Evolutionary conservation across 2,329 filamentous ascomycete genomes (phyloP).

Genomic region (Aspergillus intermedius): DNA sequence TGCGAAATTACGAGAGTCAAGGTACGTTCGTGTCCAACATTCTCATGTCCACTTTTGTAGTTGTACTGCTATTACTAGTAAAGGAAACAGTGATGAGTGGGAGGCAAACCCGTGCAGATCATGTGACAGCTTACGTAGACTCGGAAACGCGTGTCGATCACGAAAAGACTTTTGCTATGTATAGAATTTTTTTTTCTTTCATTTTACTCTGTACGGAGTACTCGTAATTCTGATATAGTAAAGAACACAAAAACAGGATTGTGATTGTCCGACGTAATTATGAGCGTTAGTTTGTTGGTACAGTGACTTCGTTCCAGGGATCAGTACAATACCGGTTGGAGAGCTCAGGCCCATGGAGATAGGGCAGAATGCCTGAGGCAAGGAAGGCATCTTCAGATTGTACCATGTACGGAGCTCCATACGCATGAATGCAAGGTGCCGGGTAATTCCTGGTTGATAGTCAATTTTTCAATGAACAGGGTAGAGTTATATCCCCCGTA

Average conservation of each 20-base stretch:
- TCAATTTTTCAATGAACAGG: no score
- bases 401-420: no score
- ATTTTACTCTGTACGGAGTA: background rate
- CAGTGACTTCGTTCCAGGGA: no score
- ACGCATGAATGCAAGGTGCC: background rate
- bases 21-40: background rate
- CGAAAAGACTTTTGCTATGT: background rate
- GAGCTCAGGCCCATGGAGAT: background rate
- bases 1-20: background rate
- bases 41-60: no score
- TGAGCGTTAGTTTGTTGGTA: no score
- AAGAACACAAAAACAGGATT: background rate
- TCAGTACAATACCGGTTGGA: background rate
- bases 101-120: background rate
- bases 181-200: background rate
- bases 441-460: no score
- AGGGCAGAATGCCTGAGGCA: background rate
- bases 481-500: no score
- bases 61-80: background rate
- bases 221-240: background rate
- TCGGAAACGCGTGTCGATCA: slow-evolving; percentile 1
- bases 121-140: slow-evolving; percentile 1
- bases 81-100: background rate
- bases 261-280: background rate
- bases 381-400: background rate